These are phyloP conservation scores for Tephrocybe sp. DNA, from an alignment of 768 basidiomycete genomes.

Conservation along the genomic window DNA sequence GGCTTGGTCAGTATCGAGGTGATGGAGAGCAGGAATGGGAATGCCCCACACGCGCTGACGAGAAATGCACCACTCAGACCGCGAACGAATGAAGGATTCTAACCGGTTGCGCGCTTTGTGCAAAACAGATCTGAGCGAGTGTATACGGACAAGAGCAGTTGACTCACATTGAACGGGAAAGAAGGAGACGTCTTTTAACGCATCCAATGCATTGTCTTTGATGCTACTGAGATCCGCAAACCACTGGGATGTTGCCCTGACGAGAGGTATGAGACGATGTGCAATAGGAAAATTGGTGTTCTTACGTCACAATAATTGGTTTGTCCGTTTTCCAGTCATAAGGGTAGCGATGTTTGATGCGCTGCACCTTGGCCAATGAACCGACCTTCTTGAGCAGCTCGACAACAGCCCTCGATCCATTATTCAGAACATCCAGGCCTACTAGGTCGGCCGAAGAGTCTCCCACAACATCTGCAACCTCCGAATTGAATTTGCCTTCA, in stretches of 20 bases:
- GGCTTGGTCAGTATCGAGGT: conserved; percentile 58
- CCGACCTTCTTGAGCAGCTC: conserved; percentile 55
- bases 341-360: conserved; percentile 86
- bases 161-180: conserved; percentile 69
- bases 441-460: conserved; percentile 47
- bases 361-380: conserved; percentile 64
- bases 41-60: conserved; percentile 98
- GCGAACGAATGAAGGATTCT: conserved; percentile 79
- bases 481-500: conserved; percentile 67
- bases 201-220: conserved; percentile 71
- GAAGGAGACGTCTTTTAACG: conserved; percentile 72
- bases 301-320: conserved; percentile 88
- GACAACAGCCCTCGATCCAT: conserved; percentile 69
- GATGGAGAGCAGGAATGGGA: conserved; percentile 88
- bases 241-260: conserved; percentile 94
- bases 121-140: background rate
- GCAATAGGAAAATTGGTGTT: background rate
- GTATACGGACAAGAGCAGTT: background rate
- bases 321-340: conserved; percentile 97
- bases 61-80: conserved; percentile 99
- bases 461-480: conserved; percentile 61
- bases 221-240: conserved; percentile 90
- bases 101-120: conserved; percentile 90
- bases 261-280: background rate
- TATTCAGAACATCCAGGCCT: conserved; percentile 73